Evolutionary conservation across 2,329 filamentous ascomycete species (phyloP).

Genomic region (Hypoxylon sp.): DNA sequence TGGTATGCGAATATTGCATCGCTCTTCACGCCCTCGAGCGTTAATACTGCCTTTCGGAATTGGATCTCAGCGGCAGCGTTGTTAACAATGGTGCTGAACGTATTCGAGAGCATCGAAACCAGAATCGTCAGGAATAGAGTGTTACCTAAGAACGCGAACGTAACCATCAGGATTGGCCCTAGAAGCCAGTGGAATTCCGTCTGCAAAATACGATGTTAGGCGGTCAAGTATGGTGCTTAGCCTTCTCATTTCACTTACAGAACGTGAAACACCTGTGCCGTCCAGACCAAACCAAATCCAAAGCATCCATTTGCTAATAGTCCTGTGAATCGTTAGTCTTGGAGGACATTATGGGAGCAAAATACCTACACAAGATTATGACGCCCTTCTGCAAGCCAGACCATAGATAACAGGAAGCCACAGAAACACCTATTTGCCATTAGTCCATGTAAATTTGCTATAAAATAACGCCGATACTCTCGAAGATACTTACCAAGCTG

Average conservation of each 20-base stretch:
- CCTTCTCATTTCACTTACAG: constrained; percentile 57
- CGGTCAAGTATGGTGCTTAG: constrained; percentile 27
- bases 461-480: background rate
- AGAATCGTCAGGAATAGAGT: constrained; percentile 91
- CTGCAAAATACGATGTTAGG: constrained; percentile 53
- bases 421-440: constrained; percentile 73
- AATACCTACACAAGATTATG: constrained; percentile 69
- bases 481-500: constrained; percentile 69
- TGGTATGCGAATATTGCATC: constrained; percentile 87
- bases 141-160: constrained; percentile 88
- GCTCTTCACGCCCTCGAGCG: constrained; percentile 87
- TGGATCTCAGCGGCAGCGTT: constrained; percentile 88
- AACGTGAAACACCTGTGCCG: constrained; percentile 73
- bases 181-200: constrained; percentile 84
- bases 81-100: constrained; percentile 81
- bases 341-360: background rate
- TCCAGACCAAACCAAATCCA: constrained; percentile 95
- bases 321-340: constrained; percentile 58
- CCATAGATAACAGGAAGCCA: constrained; percentile 83
- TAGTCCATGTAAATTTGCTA: constrained; percentile 20
- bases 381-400: constrained; percentile 79
- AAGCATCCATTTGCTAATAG: constrained; percentile 91
- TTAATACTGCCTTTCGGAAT: constrained; percentile 84
- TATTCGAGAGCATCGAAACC: constrained; percentile 88
- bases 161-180: constrained; percentile 83